A percentile compares a stretch with the other conserved stretches of the same genome.
phyloP scores from a whole-genome alignment of 495 filamentous ascomycete genomes.

The Tuber calosporum region DNA sequence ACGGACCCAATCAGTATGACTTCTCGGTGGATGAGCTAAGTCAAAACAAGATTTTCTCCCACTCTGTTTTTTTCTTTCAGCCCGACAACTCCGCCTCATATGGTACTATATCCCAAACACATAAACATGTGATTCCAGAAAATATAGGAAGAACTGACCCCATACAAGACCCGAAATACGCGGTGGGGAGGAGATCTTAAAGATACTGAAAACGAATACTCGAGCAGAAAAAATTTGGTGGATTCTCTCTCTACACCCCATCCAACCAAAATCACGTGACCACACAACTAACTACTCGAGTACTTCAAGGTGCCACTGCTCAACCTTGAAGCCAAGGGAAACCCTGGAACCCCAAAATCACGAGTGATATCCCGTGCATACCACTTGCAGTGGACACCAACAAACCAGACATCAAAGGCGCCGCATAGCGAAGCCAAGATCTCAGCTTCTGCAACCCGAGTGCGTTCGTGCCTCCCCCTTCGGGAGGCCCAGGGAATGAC shows the following conservation, averaged over 20 bases:
- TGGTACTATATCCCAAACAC: background rate
- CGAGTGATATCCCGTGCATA: background rate
- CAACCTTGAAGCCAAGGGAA: background rate
- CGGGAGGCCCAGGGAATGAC: background rate
- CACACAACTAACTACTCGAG: no score
- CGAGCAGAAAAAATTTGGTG: no score
- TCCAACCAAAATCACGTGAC: no score
- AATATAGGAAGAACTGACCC: background rate
- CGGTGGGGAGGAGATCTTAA: background rate
- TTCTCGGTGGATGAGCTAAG: background rate
- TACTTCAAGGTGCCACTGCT: no score
- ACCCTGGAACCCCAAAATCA: background rate
- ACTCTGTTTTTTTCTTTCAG: background rate
- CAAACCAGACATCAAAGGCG: background rate
- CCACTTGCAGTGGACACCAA: background rate
- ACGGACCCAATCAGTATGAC: background rate
- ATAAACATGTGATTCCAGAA: background rate
- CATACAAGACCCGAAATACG: background rate
- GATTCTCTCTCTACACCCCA: no score
- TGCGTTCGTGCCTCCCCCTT: background rate
- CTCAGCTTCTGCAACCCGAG: background rate
- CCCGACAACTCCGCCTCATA: no score
- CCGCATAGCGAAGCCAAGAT: background rate
- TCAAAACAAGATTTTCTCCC: background rate
- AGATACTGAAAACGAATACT: background rate